These are phyloP conservation scores for Neurospora tetraspora DNA, from an alignment of 495 filamentous ascomycete genomes.

Conservation along the genomic window DNA sequence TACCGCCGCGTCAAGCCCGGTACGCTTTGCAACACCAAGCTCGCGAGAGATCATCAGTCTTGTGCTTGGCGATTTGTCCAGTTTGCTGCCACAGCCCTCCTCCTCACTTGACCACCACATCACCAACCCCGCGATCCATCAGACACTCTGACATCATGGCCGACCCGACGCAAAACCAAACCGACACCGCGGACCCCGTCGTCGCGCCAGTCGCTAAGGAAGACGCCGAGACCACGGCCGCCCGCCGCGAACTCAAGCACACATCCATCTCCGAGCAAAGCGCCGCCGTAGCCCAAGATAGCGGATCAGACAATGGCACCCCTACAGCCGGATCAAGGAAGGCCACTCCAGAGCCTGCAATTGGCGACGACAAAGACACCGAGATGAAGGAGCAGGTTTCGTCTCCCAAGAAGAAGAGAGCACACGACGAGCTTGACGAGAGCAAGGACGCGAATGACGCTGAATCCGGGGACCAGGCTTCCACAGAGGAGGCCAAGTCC, in stretches of 20 bases:
- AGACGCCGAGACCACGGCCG: slow-evolving; percentile 44
- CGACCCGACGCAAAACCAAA: slow-evolving; percentile 21
- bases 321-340: neutral
- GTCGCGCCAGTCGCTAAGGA: slow-evolving; percentile 24
- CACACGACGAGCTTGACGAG: slow-evolving; percentile 40
- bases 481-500: slow-evolving; percentile 22
- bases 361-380: slow-evolving; percentile 22
- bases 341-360: slow-evolving; percentile 23
- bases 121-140: neutral
- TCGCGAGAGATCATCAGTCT: no score
- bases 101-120: slow-evolving; percentile 1
- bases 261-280: slow-evolving; percentile 35
- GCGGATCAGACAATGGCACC: neutral
- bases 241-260: slow-evolving; percentile 45
- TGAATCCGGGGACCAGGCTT: slow-evolving; percentile 24
- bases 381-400: slow-evolving; percentile 34
- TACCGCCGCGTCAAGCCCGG: neutral
- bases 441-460: slow-evolving; percentile 19
- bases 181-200: slow-evolving; percentile 21
- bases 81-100: neutral
- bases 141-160: slow-evolving; percentile 23
- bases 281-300: slow-evolving; percentile 16
- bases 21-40: neutral
- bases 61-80: neutral
- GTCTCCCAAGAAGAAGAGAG: slow-evolving; percentile 50